These are phyloP conservation scores for Carex myosuroides DNA, from an alignment of 176 grass and related monocot species.

Conservation along the genomic window DNA sequence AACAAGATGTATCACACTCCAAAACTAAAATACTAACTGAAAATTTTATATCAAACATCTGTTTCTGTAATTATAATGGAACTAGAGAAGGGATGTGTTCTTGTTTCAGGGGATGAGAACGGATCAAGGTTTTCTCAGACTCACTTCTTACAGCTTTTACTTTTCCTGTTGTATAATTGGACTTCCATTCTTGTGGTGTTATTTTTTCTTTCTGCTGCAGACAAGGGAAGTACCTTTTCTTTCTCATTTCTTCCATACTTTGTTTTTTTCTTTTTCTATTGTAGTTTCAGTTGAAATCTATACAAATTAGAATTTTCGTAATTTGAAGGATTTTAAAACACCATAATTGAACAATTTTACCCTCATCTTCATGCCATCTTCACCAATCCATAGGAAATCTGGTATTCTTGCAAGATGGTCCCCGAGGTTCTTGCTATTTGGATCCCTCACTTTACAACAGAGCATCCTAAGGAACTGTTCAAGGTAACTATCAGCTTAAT, in stretches of 20 bases:
- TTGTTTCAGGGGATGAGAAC: background rate
- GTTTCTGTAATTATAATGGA: background rate
- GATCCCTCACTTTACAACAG: slow-evolving; percentile 48
- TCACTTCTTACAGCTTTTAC: background rate
- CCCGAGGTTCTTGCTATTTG: slow-evolving; percentile 47
- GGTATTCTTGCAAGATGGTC: slow-evolving; percentile 51
- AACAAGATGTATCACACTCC: background rate
- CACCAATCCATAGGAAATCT: slow-evolving; percentile 66
- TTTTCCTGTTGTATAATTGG: background rate
- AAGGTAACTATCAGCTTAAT: background rate
- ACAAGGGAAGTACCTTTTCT: background rate
- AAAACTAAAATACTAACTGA: background rate
- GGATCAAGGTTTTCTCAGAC: background rate
- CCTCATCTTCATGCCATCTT: slow-evolving; percentile 94
- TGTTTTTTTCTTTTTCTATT: background rate
- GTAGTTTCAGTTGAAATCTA: background rate
- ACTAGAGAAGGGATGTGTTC: background rate
- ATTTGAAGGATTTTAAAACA: background rate
- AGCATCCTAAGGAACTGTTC: slow-evolving; percentile 50
- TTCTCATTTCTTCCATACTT: background rate
- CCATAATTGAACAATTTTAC: slow-evolving; percentile 23
- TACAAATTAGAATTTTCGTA: background rate
- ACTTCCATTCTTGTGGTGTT: background rate
- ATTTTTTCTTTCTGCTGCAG: background rate
- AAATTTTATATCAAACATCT: background rate